phyloP scores from a whole-genome alignment of 306 rosid species.

The Trichosanthes truncata region DNA sequence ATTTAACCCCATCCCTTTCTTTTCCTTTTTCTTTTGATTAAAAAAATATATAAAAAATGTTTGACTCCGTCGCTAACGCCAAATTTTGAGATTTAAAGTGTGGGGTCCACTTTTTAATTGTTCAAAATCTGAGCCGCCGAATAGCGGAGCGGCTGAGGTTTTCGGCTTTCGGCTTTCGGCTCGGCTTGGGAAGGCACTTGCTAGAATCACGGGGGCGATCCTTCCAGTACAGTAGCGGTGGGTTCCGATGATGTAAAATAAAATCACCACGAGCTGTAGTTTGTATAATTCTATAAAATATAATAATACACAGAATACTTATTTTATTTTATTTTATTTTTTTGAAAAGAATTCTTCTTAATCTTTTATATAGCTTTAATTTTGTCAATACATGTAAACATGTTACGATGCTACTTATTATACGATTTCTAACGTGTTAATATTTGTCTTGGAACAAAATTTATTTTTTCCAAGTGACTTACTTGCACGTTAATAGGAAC shows the following conservation, averaged over 20 bases:
- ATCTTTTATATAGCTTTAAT: no score
- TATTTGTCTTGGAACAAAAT: no score
- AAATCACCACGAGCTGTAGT: not conserved
- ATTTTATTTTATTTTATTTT: no score
- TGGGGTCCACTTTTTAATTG: slow-evolving; percentile 4
- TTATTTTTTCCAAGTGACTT: no score
- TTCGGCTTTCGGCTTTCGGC: not conserved
- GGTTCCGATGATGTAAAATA: not conserved
- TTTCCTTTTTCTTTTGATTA: not conserved
- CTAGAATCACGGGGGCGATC: slow-evolving; percentile 1
- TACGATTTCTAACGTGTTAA: no score
- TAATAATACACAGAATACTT: no score
- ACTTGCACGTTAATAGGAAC: no score
- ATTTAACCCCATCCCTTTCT: not conserved
- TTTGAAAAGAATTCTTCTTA: no score
- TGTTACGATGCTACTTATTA: no score
- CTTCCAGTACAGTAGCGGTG: not conserved
- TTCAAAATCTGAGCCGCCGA: not conserved
- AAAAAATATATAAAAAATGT: not conserved
- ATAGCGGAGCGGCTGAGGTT: not conserved
- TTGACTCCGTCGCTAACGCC: not conserved
- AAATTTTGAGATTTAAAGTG: not conserved
- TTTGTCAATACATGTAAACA: no score
- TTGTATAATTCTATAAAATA: no score
- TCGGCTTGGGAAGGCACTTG: not conserved